A percentile compares a stretch with the other conserved stretches of the same genome.
These are phyloP conservation scores for Cantharellus cinnabarinus DNA, from an alignment of 768 basidiomycete species.

Conservation along the genomic window DNA sequence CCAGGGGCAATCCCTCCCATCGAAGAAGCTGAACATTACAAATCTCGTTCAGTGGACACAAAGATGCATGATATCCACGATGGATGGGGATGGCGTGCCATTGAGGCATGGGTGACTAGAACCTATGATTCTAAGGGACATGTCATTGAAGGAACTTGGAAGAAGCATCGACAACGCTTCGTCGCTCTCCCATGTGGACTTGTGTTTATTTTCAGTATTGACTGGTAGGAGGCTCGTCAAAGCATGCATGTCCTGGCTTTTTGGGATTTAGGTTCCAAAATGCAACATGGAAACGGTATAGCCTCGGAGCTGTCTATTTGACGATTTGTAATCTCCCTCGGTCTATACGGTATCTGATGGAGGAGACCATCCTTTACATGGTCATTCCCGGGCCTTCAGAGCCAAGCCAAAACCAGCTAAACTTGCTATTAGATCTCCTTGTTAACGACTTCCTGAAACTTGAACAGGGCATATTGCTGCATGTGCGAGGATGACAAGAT, in stretches of 20 bases:
- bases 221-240: constrained; percentile 12
- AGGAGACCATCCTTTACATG: constrained; percentile 20
- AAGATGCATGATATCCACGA: constrained; percentile 13
- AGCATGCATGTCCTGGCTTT: neutral
- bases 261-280: neutral
- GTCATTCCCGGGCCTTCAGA: constrained; percentile 21
- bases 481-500: constrained; percentile 10
- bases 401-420: constrained; percentile 14
- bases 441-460: constrained; percentile 12
- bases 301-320: constrained; percentile 13
- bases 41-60: constrained; percentile 4
- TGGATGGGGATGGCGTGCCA: constrained; percentile 14
- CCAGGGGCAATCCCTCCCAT: constrained; percentile 8
- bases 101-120: constrained; percentile 12
- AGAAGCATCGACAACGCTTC: constrained; percentile 11
- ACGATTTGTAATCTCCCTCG: constrained; percentile 18
- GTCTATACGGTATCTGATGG: constrained; percentile 13
- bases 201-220: constrained; percentile 12
- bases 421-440: constrained; percentile 16
- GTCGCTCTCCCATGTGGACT: constrained; percentile 12
- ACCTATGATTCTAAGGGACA: constrained; percentile 7
- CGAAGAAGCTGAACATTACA: constrained; percentile 1
- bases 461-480: constrained; percentile 7
- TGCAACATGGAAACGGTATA: constrained; percentile 9
- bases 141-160: constrained; percentile 12